These are phyloP conservation scores for Cucurbitaria berberidis DNA, from an alignment of 2,329 filamentous ascomycete genomes.

Conservation along the genomic window DNA sequence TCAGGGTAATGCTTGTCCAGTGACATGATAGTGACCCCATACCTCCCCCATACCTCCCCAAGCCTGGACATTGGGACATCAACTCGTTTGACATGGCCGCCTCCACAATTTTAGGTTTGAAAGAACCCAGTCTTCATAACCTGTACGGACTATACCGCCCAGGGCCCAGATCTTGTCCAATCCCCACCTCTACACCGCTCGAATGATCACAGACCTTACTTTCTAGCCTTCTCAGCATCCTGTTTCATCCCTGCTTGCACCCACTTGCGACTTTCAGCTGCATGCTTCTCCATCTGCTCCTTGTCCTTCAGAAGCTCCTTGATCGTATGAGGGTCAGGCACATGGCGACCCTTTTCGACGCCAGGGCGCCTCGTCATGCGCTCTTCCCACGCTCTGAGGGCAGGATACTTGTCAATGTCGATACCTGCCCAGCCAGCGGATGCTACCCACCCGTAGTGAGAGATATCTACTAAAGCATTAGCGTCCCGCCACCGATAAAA, in stretches of 20 bases:
- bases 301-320: slow-evolving; percentile 65
- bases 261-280: slow-evolving; percentile 63
- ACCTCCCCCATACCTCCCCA: too few species aligned
- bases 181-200: neutral
- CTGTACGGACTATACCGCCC: neutral
- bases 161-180: neutral
- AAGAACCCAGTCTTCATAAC: too few species aligned
- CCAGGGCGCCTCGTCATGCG: slow-evolving; percentile 70
- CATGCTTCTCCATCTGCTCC: slow-evolving; percentile 64
- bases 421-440: slow-evolving; percentile 65
- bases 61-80: too few species aligned
- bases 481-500: neutral
- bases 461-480: slow-evolving; percentile 63
- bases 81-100: too few species aligned
- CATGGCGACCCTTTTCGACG: slow-evolving; percentile 76
- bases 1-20: neutral
- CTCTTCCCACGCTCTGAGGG: slow-evolving; percentile 78
- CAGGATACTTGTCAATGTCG: slow-evolving; percentile 76
- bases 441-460: slow-evolving; percentile 80
- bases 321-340: slow-evolving; percentile 68
- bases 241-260: slow-evolving; percentile 72
- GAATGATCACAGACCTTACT: slow-evolving; percentile 28
- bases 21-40: neutral
- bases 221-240: slow-evolving; percentile 53
- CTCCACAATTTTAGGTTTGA: too few species aligned